Evolutionary conservation across 768 basidiomycete species (phyloP).

Genomic region (Suillus decipiens): DNA sequence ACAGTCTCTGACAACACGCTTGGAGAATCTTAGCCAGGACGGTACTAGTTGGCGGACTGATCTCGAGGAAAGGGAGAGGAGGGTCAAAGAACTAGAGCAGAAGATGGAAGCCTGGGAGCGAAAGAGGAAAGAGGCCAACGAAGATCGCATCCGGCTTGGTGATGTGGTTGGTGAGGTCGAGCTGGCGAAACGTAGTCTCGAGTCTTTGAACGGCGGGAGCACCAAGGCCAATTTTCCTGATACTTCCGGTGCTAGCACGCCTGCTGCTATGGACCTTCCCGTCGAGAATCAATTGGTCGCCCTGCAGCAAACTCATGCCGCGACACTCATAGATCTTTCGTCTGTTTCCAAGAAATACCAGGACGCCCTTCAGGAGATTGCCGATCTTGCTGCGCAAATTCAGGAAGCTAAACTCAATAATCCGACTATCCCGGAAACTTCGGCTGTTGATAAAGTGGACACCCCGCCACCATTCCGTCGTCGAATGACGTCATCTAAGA

Average conservation of each 20-base stretch:
- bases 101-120: conserved; percentile 80
- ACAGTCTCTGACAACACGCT: conserved; percentile 64
- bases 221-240: conserved; percentile 32
- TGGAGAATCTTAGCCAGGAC: conserved; percentile 70
- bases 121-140: conserved; percentile 66
- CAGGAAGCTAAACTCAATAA: conserved; percentile 79
- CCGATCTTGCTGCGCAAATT: conserved; percentile 89
- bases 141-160: conserved; percentile 66
- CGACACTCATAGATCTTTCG: conserved; percentile 78
- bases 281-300: conserved; percentile 65
- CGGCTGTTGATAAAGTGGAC: conserved; percentile 44
- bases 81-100: conserved; percentile 72
- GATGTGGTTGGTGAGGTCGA: conserved; percentile 70
- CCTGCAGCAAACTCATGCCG: conserved; percentile 81
- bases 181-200: conserved; percentile 66
- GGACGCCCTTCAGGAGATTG: conserved; percentile 88
- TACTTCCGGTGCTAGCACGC: conserved; percentile 31
- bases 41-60: conserved; percentile 83
- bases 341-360: conserved; percentile 81
- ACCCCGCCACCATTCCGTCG: conserved; percentile 47
- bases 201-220: conserved; percentile 40
- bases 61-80: conserved; percentile 79
- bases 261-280: conserved; percentile 37
- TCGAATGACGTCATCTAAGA: conserved; percentile 51
- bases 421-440: conserved; percentile 43